These are phyloP conservation scores for Solanum infundibuliforme DNA, from an alignment of 257 asterid species.

Conservation along the genomic window DNA sequence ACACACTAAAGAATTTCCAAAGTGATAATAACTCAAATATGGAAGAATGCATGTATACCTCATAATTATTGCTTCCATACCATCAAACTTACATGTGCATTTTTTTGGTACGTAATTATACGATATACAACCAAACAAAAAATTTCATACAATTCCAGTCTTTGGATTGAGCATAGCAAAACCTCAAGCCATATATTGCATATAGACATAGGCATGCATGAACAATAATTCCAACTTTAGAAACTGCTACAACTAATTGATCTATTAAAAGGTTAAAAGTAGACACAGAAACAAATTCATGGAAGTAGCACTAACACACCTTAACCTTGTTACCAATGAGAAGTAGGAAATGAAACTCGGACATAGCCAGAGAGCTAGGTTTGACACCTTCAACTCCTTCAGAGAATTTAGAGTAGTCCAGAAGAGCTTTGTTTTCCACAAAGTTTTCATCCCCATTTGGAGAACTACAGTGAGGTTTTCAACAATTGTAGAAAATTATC, in stretches of 20 bases:
- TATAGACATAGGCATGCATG: not conserved
- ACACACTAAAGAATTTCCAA: not conserved
- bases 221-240: not conserved
- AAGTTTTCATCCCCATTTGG: constrained; percentile 93
- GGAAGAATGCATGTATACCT: not conserved
- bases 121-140: not conserved
- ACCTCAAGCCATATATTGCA: not conserved
- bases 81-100: not conserved
- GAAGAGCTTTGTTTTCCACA: constrained; percentile 98
- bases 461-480: constrained; percentile 39
- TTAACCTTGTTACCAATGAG: constrained; percentile 88
- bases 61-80: not conserved
- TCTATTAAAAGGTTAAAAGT: not conserved
- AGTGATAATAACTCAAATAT: not conserved
- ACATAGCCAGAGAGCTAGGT: constrained; percentile 87
- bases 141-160: not conserved
- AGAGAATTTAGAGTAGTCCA: constrained; percentile 65
- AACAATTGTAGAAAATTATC: constrained; percentile 6
- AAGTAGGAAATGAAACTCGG: constrained; percentile 97
- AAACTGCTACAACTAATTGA: not conserved
- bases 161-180: not conserved
- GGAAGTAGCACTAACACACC: constrained; percentile 40
- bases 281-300: constrained; percentile 8
- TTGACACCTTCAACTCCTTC: constrained; percentile 81
- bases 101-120: not conserved